A percentile compares a stretch with the other conserved stretches of the same genome.
These are phyloP conservation scores for Posidonia australis DNA, from an alignment of 106 monocot genomes.

Conservation along the genomic window DNA sequence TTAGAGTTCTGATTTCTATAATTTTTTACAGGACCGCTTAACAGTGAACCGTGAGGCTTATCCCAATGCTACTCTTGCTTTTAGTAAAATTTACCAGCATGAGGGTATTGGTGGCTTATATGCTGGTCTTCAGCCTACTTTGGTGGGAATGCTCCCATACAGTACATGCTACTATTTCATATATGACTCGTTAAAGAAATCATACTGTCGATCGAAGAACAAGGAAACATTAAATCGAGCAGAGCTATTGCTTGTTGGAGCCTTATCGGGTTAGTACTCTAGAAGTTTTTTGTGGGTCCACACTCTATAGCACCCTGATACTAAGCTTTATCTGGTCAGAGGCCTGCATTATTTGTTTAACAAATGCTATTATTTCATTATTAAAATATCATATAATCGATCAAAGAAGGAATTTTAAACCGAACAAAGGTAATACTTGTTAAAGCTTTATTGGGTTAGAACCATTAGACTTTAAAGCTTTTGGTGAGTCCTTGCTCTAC, in stretches of 20 bases:
- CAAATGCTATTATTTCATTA: too few species aligned
- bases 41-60: conserved; percentile 64
- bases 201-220: conserved; percentile 62
- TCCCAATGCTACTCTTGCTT: conserved; percentile 56
- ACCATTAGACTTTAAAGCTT: too few species aligned
- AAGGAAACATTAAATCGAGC: conserved; percentile 51
- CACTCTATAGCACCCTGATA: too few species aligned
- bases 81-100: conserved; percentile 48
- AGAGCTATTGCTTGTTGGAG: conserved; percentile 71
- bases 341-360: too few species aligned
- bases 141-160: conserved; percentile 91
- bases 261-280: conserved; percentile 56
- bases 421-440: too few species aligned
- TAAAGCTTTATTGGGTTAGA: too few species aligned
- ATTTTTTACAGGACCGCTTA: conserved; percentile 60
- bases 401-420: too few species aligned
- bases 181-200: conserved; percentile 77
- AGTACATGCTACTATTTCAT: conserved; percentile 97
- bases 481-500: too few species aligned
- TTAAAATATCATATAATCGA: too few species aligned
- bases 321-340: too few species aligned
- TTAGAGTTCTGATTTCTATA: not conserved
- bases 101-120: conserved; percentile 77
- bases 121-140: conserved; percentile 74
- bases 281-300: not conserved